Evolutionary conservation across 73 alveolate genomes (phyloP), one percentile per base, ranked within the genome.

Genomic region (Paramecium tetraurelia): DNA sequence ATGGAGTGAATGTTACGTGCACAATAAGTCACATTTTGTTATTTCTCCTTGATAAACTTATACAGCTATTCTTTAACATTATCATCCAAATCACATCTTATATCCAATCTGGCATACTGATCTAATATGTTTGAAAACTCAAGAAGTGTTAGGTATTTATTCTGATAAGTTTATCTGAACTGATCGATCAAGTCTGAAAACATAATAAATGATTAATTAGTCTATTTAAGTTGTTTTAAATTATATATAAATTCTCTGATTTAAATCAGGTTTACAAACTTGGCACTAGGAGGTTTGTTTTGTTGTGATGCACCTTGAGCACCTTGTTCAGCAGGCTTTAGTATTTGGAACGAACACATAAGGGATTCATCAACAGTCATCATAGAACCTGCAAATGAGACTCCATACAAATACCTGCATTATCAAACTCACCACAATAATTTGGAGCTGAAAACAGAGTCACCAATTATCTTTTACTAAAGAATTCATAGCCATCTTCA

Each of bases 401-500:
- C 40, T 31, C 9, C 46, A 70, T 27, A 71, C 24, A 59, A 14
- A 44, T 89, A 89, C 94, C 98, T 21, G 96, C 87, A 87, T 98
- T 98, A 96, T 98, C 99, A 57, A 98, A 98, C 94, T 98, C 99
- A 22, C 99, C 99, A 89, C 99, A 98, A 94, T 98, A 98, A 95
- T 98, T 98, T 24, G 99, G 99, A 24, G 99, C 99, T 24, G 99
- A 95, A 94, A 98, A 98, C 53, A 98, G 96, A n/a, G 99, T 98
- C 40, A 98, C 99, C 18, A 98, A 96, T 85, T 97, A 96, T 50
- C 99, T 95, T 71, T 97, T 95, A n/a, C 99, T 98, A 86, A 98
- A 98, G 96, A 98, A 98, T 89, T 98, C 99, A 95, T 98, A 98
- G 46, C 99, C 99, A 93, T 98, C 99, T 92, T 98, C 99, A 27